Conservation (phyloP, 2,329 filamentous ascomycete species). For the Nothomitra cinnamomea region DNA sequence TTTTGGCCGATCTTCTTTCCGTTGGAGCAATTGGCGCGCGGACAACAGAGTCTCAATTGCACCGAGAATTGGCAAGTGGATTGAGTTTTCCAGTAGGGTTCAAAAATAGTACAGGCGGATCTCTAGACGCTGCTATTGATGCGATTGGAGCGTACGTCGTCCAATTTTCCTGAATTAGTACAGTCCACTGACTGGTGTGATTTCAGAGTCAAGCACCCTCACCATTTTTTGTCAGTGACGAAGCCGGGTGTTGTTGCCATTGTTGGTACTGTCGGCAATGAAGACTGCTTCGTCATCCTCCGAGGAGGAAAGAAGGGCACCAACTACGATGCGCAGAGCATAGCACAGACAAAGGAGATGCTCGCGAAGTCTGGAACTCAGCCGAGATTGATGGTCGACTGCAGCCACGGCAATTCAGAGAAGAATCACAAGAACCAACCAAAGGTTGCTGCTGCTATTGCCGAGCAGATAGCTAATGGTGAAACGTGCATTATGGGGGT, state of each 20-base stretch:
- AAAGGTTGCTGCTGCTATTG: constrained; percentile 68
- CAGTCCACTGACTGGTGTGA: not conserved
- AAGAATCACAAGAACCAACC: constrained; percentile 98
- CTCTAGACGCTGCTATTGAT: constrained; percentile 77
- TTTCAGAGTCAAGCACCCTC: constrained; percentile 54
- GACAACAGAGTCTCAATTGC: constrained; percentile 89
- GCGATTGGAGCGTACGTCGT: constrained; percentile 56
- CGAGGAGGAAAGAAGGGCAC: constrained; percentile 84
- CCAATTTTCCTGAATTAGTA: not conserved
- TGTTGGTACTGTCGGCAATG: constrained; percentile 84
- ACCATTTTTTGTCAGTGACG: constrained; percentile 94
- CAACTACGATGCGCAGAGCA: constrained; percentile 79
- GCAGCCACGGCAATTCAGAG: constrained; percentile 86
- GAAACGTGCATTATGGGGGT: constrained; percentile 86
- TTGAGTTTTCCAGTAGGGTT: constrained; percentile 96
- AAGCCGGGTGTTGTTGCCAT: constrained; percentile 93
- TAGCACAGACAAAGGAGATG: constrained; percentile 65
- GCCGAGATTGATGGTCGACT: constrained; percentile 87
- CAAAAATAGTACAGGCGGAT: constrained; percentile 97
- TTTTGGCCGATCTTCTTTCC: constrained; percentile 79
- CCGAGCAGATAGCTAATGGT: constrained; percentile 69
- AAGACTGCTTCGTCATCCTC: constrained; percentile 93
- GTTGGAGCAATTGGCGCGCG: constrained; percentile 90
- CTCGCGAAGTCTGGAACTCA: constrained; percentile 57
- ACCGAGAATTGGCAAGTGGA: constrained; percentile 85